Base-by-base conservation (phyloP, 139 green algal genomes). In the Zygnema circumcarinatum region DNA sequence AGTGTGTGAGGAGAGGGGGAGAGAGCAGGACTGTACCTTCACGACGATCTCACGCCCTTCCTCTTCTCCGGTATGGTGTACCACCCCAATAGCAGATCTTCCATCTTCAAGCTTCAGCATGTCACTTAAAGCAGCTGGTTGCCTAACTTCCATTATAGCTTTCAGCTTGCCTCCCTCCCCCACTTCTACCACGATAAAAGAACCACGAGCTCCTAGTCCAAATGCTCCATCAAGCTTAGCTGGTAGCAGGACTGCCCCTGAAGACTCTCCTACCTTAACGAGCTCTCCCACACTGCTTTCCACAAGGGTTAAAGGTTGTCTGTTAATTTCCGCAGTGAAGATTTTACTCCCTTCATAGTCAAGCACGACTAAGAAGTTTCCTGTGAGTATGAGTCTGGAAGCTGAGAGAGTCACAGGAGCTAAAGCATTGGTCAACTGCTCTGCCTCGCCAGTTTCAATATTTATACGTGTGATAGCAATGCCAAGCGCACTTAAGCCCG, bases 221-320 rank as follows among this genome's bases (percentile, higher is more conserved):
- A 78, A 78, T 25, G 69, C 69, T 39, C 69, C 69, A 3, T 78
- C 69, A 3, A 78, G 11, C 69, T 41, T 78, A 38, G 69, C 69
- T n/a, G 69, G 69, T 11, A 78, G 16, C 69, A 78, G 11, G 16
- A 41, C 16, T 52, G 69, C 7, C 7, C 47, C 47, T 62, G 47
- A 7, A 62, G 16, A 62, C 7, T 62, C 47, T 25, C 47, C 47
- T 16, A 25, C 7, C 7, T 7, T 25, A 7, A 62, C 47, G 7
- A 62, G 16, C 7, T 62, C 47, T 25, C 47, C 16, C 7, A 62
- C 16, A 62, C 16, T 16, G 7, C 7, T 62, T 62, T 62, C 47
- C 7, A 62, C 7, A 7, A 62, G 47, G 16, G 7, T 16, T 25
- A 62, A 16, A 62, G 7, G 7, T 62, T 62, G 7, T 7, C 47